Percentiles rank a stretch among this genome's conserved stretches.
phyloP scores from a whole-genome alignment of 192 early-diverging fungal species.

The Backusella liffmaniae region DNA sequence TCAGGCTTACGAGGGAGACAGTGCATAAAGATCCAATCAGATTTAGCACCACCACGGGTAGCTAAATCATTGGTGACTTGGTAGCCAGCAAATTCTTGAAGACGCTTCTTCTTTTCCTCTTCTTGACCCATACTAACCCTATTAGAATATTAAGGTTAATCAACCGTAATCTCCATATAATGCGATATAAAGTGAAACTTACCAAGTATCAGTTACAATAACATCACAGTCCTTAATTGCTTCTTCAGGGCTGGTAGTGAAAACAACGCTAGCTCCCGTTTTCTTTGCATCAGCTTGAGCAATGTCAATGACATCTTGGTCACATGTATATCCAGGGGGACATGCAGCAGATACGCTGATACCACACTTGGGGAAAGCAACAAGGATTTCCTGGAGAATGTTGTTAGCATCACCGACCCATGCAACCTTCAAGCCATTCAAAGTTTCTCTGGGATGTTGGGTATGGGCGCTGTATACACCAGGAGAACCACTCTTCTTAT shows the following conservation, averaged over 20 bases:
- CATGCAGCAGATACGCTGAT: constrained; percentile 81
- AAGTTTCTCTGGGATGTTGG: constrained; percentile 50
- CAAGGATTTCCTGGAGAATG: constrained; percentile 87
- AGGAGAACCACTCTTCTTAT: constrained; percentile 34
- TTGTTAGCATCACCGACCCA: constrained; percentile 99
- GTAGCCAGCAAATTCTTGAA: constrained; percentile 85
- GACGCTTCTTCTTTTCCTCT: constrained; percentile 78
- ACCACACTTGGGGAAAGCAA: constrained; percentile 87
- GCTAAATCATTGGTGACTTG: constrained; percentile 89
- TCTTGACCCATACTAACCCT: constrained; percentile 98
- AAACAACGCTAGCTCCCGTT: constrained; percentile 47
- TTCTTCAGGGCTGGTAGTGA: constrained; percentile 68
- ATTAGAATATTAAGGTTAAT: background rate
- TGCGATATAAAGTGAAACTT: constrained; percentile 5
- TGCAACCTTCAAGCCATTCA: constrained; percentile 79
- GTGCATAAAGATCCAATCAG: constrained; percentile 97
- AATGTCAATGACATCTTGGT: constrained; percentile 64
- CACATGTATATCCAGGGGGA: constrained; percentile 78
- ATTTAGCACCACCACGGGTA: constrained; percentile 69
- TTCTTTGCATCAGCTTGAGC: constrained; percentile 63
- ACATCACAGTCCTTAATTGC: constrained; percentile 83
- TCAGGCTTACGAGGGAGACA: constrained; percentile 95
- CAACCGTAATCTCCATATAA: background rate
- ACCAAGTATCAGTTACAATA: constrained; percentile 98
- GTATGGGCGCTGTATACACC: constrained; percentile 42